Conservation (phyloP, 768 basidiomycete genomes). For the Leccinum pellstonianum region DNA sequence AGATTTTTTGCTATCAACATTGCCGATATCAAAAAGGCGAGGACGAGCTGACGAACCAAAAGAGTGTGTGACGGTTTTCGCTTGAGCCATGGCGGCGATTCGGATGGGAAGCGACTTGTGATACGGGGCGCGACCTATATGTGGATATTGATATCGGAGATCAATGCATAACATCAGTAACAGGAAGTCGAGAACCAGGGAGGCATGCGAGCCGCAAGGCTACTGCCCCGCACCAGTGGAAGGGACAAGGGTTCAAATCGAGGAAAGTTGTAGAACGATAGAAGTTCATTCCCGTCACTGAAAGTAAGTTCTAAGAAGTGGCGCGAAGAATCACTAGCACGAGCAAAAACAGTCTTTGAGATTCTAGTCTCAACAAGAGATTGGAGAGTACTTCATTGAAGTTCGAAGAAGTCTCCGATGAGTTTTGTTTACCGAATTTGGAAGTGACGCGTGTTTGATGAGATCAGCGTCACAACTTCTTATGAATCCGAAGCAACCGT, state of each 20-base stretch:
- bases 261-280: background rate
- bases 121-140: constrained; percentile 6
- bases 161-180: background rate
- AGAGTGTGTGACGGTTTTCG: constrained; percentile 35
- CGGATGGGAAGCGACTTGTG: background rate
- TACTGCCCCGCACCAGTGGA: background rate
- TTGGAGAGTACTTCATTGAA: too few species aligned
- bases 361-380: background rate
- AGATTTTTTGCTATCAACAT: constrained; percentile 35
- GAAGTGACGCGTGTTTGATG: background rate
- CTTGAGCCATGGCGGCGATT: constrained; percentile 12
- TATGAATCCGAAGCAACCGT: too few species aligned
- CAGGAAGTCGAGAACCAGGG: constrained; percentile 4
- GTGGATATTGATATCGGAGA: background rate
- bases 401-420: too few species aligned
- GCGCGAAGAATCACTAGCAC: background rate
- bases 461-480: background rate
- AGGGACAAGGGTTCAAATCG: constrained; percentile 1
- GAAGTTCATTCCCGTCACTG: constrained; percentile 7
- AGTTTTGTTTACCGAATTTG: background rate
- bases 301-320: background rate
- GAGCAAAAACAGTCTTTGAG: background rate
- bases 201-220: background rate
- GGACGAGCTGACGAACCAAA: constrained; percentile 28
- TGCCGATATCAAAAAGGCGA: constrained; percentile 39